phyloP scores from a whole-genome alignment of 2,329 filamentous ascomycete species.

The Calycina herbarum region DNA sequence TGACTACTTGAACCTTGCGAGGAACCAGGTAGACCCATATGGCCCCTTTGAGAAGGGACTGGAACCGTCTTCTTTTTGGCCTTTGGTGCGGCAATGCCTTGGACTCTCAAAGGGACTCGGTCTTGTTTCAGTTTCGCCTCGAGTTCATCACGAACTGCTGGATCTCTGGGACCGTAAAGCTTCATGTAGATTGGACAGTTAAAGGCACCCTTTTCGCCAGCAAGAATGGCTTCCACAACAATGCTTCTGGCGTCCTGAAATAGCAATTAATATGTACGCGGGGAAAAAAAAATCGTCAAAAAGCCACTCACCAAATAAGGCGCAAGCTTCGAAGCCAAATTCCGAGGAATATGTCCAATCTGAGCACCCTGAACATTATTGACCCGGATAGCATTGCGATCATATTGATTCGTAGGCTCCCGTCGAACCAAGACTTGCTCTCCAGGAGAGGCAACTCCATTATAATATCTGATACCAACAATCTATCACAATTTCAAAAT shows the following conservation, averaged over 20 bases:
- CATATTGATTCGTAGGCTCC: constrained; percentile 69
- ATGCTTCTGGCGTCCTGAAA: constrained; percentile 57
- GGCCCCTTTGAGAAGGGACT: constrained; percentile 43
- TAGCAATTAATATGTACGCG: constrained; percentile 19
- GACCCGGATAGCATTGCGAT: constrained; percentile 74
- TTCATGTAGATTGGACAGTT: constrained; percentile 72
- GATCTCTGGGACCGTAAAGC: constrained; percentile 67
- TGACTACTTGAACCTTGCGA: constrained; percentile 22
- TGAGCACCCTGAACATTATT: constrained; percentile 74
- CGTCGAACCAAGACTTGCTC: constrained; percentile 63
- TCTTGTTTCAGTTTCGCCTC: constrained; percentile 63
- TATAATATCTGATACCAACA: constrained; percentile 58
- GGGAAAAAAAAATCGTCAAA: no score
- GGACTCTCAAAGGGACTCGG: constrained; percentile 52
- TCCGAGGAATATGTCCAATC: constrained; percentile 75
- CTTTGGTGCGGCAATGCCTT: constrained; percentile 41
- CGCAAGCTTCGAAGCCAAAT: constrained; percentile 68
- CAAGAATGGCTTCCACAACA: constrained; percentile 67
- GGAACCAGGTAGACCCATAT: constrained; percentile 28
- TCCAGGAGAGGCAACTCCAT: constrained; percentile 59
- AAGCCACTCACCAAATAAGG: constrained; percentile 60
- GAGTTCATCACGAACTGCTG: constrained; percentile 52
- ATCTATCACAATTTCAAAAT: constrained; percentile 32
- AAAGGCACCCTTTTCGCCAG: constrained; percentile 63
- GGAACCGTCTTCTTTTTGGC: constrained; percentile 56